Conservation (phyloP, 108 stramenopile genomes). For the Pseudonitzschia delicatissima region DNA sequence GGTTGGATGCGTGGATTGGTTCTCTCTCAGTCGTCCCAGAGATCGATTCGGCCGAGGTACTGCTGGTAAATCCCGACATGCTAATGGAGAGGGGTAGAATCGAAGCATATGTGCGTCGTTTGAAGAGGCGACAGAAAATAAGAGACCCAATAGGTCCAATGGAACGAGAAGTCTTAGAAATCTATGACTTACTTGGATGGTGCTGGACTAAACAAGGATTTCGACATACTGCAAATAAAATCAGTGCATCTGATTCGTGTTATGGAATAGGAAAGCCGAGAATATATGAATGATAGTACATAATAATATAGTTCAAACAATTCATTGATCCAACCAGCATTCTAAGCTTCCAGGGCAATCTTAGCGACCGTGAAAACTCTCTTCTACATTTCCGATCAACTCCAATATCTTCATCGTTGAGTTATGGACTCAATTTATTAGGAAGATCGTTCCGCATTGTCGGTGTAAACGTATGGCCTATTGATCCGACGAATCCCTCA, state of each 20-base stretch:
- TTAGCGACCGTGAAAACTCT: no score
- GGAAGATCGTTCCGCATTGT: no score
- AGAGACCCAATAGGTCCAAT: neutral
- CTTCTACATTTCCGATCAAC: no score
- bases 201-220: neutral
- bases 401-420: no score
- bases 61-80: conserved; percentile 14
- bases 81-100: neutral
- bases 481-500: no score
- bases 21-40: neutral
- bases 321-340: no score
- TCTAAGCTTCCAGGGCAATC: no score
- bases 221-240: conserved; percentile 5
- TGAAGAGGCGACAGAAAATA: neutral
- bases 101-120: neutral
- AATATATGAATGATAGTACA: no score
- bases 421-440: no score
- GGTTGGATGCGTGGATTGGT: conserved; percentile 5
- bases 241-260: conserved; percentile 12
- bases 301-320: no score
- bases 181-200: conserved; percentile 10
- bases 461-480: no score
- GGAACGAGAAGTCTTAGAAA: conserved; percentile 3
- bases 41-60: neutral
- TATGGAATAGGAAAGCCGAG: conserved; percentile 2